Evolutionary conservation across 2,329 filamentous ascomycete species (phyloP), one percentile per base, ranked within the genome.

Genomic region (Huntiella omanensis): DNA sequence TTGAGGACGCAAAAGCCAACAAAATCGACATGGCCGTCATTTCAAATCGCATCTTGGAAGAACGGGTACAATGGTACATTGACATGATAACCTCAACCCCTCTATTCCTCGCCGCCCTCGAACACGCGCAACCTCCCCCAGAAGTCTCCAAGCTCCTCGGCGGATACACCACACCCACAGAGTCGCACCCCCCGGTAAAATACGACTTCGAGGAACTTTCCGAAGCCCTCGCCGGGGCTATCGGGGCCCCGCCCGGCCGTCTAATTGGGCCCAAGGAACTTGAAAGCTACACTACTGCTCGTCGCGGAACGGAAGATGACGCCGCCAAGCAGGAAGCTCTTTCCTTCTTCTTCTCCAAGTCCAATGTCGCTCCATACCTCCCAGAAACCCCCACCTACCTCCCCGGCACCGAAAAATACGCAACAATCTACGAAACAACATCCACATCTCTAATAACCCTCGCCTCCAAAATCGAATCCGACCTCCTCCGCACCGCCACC

Each of bases 51-150:
- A 65, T 75, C 53, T 59, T 61, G 7, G 63, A 63, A 22, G 70
- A 73, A 54, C 71, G 70, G 54, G 63, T 64, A 50, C 63, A 63
- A 8, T 75, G 71, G 70, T 70, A 72, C 48, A 63, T 66, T 46
- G 66, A 61, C 56, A 61, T 64, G 3, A 51, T 65, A 40, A 56
- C 60, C n/a, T 58, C 54, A 47, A 58, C 63, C 41, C 61, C 62
- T 5, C 60, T 60, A 44, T 62, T 64, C 49, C 55, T 64, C 15
- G 56, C 58, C 19, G 55, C 57, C 6, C 58, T 59, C 12, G 55
- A 58, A 35, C 52, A 35, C 15, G 37, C 40, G 13, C 40, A 50
- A 19, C 13, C 60, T 34, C 55, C 60, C 37, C 57, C 61, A 11
- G 60, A 63, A 47, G 56, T 65, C 32, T 57, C 64, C n/a, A 28